Conservation (phyloP, 768 basidiomycete species). For the Galerina marginata region DNA sequence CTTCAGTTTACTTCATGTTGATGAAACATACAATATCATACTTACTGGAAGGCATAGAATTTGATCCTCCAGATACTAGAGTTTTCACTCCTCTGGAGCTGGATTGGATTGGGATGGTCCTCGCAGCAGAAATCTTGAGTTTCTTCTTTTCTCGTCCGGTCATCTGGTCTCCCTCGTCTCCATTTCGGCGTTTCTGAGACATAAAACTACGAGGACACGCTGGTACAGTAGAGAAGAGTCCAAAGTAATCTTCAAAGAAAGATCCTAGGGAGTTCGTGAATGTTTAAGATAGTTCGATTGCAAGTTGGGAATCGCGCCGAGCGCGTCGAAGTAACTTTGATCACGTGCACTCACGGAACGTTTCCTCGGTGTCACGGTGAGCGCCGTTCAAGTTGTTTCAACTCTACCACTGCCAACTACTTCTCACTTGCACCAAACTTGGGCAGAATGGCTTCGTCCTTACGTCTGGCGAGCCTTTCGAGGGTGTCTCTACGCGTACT, state of each 20-base stretch:
- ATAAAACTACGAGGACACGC: constrained; percentile 4
- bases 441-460: constrained; percentile 16
- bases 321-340: not conserved
- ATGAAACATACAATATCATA: not conserved
- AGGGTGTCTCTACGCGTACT: constrained; percentile 9
- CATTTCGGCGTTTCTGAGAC: constrained; percentile 44
- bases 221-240: not conserved
- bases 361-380: too few relatives aligned
- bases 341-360: constrained; percentile 6
- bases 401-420: not conserved
- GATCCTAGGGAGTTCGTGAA: too few relatives aligned
- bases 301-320: too few relatives aligned
- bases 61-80: constrained; percentile 47
- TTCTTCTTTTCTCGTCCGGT: constrained; percentile 70
- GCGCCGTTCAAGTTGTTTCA: too few relatives aligned
- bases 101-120: constrained; percentile 70
- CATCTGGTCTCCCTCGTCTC: constrained; percentile 32
- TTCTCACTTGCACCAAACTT: not conserved
- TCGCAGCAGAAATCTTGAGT: constrained; percentile 62
- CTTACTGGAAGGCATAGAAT: constrained; percentile 24
- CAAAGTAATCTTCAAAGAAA: not conserved
- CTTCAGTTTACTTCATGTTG: not conserved
- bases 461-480: constrained; percentile 16
- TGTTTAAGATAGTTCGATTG: too few relatives aligned
- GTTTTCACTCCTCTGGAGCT: constrained; percentile 22